A percentile compares a stretch with the other conserved stretches of the same genome.
Conservation (phyloP, 306 rosid genomes). For the Geum urbanum region DNA sequence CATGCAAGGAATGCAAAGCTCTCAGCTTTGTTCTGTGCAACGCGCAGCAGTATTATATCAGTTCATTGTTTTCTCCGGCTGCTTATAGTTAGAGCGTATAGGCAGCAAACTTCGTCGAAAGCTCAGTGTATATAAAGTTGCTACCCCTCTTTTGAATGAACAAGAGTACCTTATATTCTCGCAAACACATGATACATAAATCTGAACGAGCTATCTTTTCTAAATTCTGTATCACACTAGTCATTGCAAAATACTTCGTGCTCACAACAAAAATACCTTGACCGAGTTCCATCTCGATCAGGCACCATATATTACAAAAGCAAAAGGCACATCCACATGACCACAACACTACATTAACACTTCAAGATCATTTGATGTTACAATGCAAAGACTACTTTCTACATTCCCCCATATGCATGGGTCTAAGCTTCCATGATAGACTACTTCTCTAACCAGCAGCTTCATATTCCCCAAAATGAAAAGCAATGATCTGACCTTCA, state of each 20-base stretch:
- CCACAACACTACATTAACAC: background rate
- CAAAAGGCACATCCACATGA: background rate
- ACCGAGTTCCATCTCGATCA: background rate
- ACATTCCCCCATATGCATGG: background rate
- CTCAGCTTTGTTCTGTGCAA: background rate
- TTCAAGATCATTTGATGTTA: constrained; percentile 27
- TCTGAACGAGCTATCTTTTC: background rate
- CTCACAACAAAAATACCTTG: background rate
- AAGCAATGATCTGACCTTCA: constrained; percentile 23
- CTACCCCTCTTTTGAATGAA: background rate
- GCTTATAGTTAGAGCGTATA: background rate
- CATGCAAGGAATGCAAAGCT: background rate
- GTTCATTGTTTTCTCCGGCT: background rate
- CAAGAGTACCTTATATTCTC: background rate
- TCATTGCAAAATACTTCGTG: background rate
- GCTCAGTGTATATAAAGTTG: constrained; percentile 4
- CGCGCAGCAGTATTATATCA: background rate
- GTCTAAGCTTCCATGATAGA: background rate
- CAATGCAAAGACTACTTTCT: constrained; percentile 17
- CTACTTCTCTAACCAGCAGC: constrained; percentile 11
- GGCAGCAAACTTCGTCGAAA: background rate
- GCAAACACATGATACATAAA: background rate
- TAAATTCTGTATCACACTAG: background rate
- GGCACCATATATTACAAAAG: background rate
- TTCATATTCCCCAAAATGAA: background rate